Conservation (phyloP, 2,329 filamentous ascomycete genomes). For the Colletotrichum lini region DNA sequence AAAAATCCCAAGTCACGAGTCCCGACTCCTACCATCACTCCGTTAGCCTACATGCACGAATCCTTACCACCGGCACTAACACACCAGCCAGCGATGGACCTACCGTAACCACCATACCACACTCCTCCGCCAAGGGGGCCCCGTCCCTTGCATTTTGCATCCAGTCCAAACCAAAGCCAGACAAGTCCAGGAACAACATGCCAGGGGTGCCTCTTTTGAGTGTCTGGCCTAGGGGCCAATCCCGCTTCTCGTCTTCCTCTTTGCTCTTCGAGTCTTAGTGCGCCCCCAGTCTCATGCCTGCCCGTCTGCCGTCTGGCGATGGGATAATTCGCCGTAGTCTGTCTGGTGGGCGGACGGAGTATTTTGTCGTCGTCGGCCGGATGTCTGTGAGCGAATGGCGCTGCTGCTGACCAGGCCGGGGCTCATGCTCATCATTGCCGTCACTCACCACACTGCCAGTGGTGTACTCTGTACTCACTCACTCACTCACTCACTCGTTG, state of each 20-base stretch:
- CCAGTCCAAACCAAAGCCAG: conserved; percentile 30
- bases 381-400: neutral
- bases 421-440: neutral
- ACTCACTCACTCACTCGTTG: neutral
- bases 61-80: neutral
- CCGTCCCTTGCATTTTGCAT: conserved; percentile 34
- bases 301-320: neutral
- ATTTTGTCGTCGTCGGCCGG: conserved; percentile 7
- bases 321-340: neutral
- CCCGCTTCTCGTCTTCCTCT: conserved; percentile 14
- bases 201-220: conserved; percentile 34
- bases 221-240: conserved; percentile 23
- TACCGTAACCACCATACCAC: neutral
- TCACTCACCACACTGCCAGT: no score
- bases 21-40: no score
- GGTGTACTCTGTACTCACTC: neutral
- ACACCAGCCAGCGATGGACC: neutral
- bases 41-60: neutral
- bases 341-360: neutral
- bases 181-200: conserved; percentile 31
- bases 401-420: neutral
- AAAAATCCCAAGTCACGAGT: neutral
- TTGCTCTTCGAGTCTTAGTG: conserved; percentile 18
- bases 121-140: neutral
- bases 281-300: neutral